These are phyloP conservation scores for Lepiota venenata DNA, from an alignment of 768 basidiomycete species.

Conservation along the genomic window DNA sequence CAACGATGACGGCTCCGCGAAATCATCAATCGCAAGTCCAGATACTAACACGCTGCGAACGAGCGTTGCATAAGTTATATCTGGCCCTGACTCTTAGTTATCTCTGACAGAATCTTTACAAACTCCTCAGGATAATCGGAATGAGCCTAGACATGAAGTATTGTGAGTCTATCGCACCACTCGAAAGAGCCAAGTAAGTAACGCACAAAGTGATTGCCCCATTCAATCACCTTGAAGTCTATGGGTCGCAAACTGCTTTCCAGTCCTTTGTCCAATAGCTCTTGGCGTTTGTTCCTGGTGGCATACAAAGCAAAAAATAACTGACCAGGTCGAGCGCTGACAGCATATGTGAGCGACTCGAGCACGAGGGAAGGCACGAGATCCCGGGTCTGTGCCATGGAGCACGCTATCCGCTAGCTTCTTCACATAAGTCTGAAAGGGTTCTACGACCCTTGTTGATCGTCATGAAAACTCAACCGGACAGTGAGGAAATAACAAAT, in stretches of 20 bases:
- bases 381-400: too few species aligned
- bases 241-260: neutral
- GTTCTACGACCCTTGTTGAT: too few species aligned
- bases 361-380: neutral
- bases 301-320: too few species aligned
- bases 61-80: too few species aligned
- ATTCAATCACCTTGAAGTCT: neutral
- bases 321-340: neutral
- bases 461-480: too few species aligned
- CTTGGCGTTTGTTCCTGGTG: neutral
- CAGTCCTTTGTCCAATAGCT: neutral
- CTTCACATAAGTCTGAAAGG: neutral
- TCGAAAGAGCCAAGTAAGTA: too few species aligned
- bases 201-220: neutral
- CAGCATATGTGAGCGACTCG: neutral
- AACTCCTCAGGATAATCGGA: neutral
- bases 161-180: neutral
- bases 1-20: too few species aligned
- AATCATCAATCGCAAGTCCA: too few species aligned
- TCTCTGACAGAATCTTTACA: too few species aligned
- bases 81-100: too few species aligned
- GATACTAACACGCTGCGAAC: too few species aligned
- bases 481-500: neutral
- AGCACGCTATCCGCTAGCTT: neutral
- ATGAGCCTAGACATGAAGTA: neutral